phyloP scores from a whole-genome alignment of 2,329 filamentous ascomycete genomes.

The Aspergillus hiratsukae region DNA sequence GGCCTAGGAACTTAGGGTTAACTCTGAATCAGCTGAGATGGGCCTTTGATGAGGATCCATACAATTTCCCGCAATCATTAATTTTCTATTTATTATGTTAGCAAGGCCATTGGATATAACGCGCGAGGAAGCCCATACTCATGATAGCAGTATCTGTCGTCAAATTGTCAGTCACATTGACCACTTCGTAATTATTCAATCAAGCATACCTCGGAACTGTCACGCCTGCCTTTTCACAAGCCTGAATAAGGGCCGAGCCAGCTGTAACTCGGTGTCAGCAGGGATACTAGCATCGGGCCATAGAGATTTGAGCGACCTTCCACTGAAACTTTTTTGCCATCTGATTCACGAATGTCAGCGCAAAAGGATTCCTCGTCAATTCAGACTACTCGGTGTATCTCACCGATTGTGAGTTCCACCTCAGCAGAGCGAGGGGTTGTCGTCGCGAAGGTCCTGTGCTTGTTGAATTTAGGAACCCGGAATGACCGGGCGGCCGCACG shows the following conservation, averaged over 20 bases:
- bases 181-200: background rate
- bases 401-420: conserved; percentile 95
- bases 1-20: conserved; percentile 39
- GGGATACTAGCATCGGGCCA: conserved; percentile 5
- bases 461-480: conserved; percentile 50
- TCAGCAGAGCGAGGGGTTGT: conserved; percentile 76
- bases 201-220: conserved; percentile 71
- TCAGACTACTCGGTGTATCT: conserved; percentile 27
- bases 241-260: conserved; percentile 95
- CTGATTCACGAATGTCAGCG: conserved; percentile 47
- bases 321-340: conserved; percentile 97
- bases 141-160: conserved; percentile 89
- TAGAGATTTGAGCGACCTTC: conserved; percentile 62
- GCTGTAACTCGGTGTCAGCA: conserved; percentile 52
- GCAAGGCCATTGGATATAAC: conserved; percentile 12
- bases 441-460: conserved; percentile 75
- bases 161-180: conserved; percentile 28
- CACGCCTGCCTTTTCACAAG: conserved; percentile 93
- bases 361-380: conserved; percentile 51
- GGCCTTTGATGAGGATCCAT: conserved; percentile 12
- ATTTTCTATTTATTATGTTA: conserved; percentile 59
- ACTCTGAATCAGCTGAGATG: background rate
- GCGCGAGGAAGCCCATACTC: conserved; percentile 61
- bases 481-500: conserved; percentile 57
- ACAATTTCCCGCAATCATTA: conserved; percentile 99